These are phyloP conservation scores for Glarea lozoyensis DNA, from an alignment of 495 filamentous ascomycete species.

Conservation along the genomic window DNA sequence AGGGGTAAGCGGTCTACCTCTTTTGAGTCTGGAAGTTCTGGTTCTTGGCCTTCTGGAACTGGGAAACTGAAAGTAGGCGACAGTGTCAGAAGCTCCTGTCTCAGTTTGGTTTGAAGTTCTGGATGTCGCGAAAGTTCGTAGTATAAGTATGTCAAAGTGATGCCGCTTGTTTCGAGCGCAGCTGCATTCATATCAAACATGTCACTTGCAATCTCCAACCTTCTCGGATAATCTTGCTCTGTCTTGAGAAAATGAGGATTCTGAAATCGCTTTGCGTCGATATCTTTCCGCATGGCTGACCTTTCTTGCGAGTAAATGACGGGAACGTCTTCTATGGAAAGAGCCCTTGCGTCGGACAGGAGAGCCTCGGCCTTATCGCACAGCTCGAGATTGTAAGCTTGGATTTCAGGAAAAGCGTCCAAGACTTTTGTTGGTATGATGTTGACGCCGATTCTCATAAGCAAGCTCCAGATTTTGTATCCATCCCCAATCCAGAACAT, in stretches of 20 bases:
- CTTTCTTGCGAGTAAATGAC: background rate
- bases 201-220: slow-evolving; percentile 48
- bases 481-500: slow-evolving; percentile 17
- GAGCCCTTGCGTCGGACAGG: background rate
- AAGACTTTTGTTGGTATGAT: background rate
- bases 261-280: too few species aligned
- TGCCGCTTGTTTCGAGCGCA: slow-evolving; percentile 72
- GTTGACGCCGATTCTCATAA: background rate
- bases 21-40: background rate
- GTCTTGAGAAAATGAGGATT: too few species aligned
- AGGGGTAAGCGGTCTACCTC: slow-evolving; percentile 56
- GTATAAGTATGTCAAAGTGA: slow-evolving; percentile 62
- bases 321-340: background rate
- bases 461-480: background rate
- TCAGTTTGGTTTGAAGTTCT: slow-evolving; percentile 47
- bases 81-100: slow-evolving; percentile 51
- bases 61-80: slow-evolving; percentile 31
- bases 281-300: background rate
- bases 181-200: slow-evolving; percentile 49
- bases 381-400: background rate
- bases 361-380: background rate
- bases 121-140: slow-evolving; percentile 56
- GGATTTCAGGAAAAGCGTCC: background rate
- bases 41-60: slow-evolving; percentile 9
- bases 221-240: background rate